Base-by-base conservation (phyloP, 2,329 filamentous ascomycete genomes). In the Canariomyces notabilis region DNA sequence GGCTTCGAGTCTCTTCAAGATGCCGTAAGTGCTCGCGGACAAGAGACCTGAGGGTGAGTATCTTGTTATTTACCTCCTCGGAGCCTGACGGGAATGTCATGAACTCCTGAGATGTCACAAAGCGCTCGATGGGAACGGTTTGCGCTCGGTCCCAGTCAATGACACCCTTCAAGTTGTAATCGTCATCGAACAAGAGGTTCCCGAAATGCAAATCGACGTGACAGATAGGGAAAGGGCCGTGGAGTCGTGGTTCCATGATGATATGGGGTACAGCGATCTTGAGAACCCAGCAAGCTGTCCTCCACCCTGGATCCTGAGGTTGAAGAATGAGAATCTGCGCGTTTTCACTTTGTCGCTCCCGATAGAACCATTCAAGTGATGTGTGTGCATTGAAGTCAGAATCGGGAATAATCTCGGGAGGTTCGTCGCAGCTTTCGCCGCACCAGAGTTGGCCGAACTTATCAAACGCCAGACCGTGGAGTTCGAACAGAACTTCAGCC, bases 131-230 rank as follows among this genome's bases (percentile, higher is more conserved):
- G 34, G 58, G 58, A 22, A 49, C 55, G 9, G 49, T 46, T 49
- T 61, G 56, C n/a, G 59, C 59, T 22, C 51, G 31, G 44, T 54
- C 60, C 62, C 60, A 64, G 46, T 61, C 60, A 31, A 64, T 58
- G 23, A 65, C 52, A 32, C 61, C 60, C 9, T 57, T 60, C 37
- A 64, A 42, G 48, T 62, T 63, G 51, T 63, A 65, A 46, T 67
- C 62, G 35, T 64, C 54, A 47, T 68, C 65, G 32, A 66, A 66
- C 3, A 65, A 61, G 39, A 67, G 47, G 44, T 67, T 66, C 32
- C 61, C 62, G 51, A 59, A 55, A 54, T 63, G 59, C 9, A 63
- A 51, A 31, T 54, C 51, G 22, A 54, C 46, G 43, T 54, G 53
- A 56, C 40, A 44, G 11, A 48, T 35, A 5, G 40, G 35, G 12